Conservation (phyloP, 495 filamentous ascomycete species). For the Podospora didyma region DNA sequence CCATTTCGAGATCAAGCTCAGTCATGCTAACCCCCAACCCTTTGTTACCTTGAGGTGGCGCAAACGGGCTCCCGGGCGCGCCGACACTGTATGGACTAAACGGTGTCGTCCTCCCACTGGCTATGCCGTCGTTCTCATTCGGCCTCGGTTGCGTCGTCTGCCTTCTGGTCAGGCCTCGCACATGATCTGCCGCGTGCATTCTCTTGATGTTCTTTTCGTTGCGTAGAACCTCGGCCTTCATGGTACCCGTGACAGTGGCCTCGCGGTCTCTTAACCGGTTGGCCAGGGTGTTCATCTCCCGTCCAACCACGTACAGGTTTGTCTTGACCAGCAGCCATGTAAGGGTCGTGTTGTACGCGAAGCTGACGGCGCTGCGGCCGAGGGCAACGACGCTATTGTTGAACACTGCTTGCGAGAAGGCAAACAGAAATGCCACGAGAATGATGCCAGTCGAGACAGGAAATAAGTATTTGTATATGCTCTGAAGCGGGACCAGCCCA, state of each 20-base stretch:
- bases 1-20: neutral
- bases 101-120: constrained; percentile 1
- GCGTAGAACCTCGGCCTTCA: constrained; percentile 25
- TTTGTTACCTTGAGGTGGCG: neutral
- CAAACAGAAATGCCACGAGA: constrained; percentile 28
- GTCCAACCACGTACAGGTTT: constrained; percentile 16
- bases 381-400: constrained; percentile 12
- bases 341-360: constrained; percentile 12
- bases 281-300: constrained; percentile 9
- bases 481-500: constrained; percentile 15
- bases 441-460: constrained; percentile 30
- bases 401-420: constrained; percentile 23
- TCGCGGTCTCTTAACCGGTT: constrained; percentile 12
- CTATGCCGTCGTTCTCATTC: neutral
- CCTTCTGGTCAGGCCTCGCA: constrained; percentile 4
- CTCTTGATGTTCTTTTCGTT: constrained; percentile 19
- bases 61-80: neutral
- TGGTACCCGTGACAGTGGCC: constrained; percentile 14
- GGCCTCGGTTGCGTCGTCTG: neutral
- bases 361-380: constrained; percentile 10
- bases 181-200: constrained; percentile 16
- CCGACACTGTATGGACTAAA: constrained; percentile 2
- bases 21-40: neutral
- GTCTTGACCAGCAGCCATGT: constrained; percentile 19
- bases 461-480: constrained; percentile 31